phyloP scores from a whole-genome alignment of 176 grass and related monocot genomes.

The Rhynchospora tenuis region DNA sequence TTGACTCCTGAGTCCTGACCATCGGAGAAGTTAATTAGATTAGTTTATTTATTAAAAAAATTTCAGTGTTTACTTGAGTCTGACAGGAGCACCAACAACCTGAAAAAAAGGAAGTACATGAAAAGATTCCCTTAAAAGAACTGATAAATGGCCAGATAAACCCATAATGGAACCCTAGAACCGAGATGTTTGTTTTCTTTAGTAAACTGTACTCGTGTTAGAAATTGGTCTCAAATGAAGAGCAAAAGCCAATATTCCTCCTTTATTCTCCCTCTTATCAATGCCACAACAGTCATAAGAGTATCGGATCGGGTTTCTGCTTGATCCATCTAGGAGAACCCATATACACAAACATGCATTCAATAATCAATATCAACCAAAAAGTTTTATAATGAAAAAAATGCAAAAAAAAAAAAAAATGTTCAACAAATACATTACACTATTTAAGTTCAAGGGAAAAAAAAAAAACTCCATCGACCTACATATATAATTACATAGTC shows the following conservation, averaged over 20 bases:
- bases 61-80: background rate
- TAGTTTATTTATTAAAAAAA: background rate
- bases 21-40: no score
- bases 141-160: constrained; percentile 16
- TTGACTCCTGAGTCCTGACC: no score
- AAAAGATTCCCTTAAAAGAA: constrained; percentile 28
- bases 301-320: background rate
- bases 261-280: constrained; percentile 16
- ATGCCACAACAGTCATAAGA: background rate
- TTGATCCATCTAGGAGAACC: background rate
- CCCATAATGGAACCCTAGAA: constrained; percentile 14
- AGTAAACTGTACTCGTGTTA: constrained; percentile 11
- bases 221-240: background rate
- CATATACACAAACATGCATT: no score
- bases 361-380: background rate
- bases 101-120: constrained; percentile 5
- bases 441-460: no score
- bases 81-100: background rate
- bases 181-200: constrained; percentile 10
- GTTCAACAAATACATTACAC: no score
- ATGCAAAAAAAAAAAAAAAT: no score
- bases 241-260: background rate
- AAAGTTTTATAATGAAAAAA: background rate
- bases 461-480: no score
- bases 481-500: no score